Evolutionary conservation across 768 basidiomycete genomes (phyloP).

Genomic region (Epithele typhae): DNA sequence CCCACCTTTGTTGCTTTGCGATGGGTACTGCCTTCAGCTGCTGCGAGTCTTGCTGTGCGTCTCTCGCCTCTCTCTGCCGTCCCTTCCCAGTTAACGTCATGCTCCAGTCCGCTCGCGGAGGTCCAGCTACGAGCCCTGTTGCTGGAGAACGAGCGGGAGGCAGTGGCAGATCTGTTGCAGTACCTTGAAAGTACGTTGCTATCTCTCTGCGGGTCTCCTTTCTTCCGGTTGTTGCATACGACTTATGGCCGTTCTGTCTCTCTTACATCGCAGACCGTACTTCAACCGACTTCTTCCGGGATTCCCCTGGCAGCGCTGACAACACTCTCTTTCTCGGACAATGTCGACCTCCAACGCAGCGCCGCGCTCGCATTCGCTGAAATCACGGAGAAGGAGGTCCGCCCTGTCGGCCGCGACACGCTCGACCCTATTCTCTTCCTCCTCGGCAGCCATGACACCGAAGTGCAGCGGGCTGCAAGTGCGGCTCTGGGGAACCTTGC

Average conservation of each 20-base stretch:
- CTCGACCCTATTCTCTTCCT: constrained; percentile 98
- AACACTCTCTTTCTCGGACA: constrained; percentile 97
- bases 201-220: neutral
- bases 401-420: constrained; percentile 94
- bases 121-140: constrained; percentile 85
- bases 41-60: constrained; percentile 80
- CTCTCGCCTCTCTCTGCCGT: constrained; percentile 4
- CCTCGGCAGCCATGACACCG: constrained; percentile 94
- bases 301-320: constrained; percentile 90
- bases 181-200: constrained; percentile 87
- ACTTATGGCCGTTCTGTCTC: neutral
- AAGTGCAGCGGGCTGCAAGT: constrained; percentile 97
- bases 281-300: constrained; percentile 97
- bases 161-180: constrained; percentile 94
- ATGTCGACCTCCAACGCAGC: constrained; percentile 96
- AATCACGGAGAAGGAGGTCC: constrained; percentile 99
- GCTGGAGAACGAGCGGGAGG: constrained; percentile 92
- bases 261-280: constrained; percentile 66
- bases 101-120: constrained; percentile 69
- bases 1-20: constrained; percentile 7
- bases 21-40: constrained; percentile 82
- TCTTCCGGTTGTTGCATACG: too few species aligned
- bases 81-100: constrained; percentile 19
- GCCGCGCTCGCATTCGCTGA: constrained; percentile 98
- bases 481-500: constrained; percentile 97